phyloP scores from a whole-genome alignment of 805 yeast genomes.

The Candida khao-thaluensis region DNA sequence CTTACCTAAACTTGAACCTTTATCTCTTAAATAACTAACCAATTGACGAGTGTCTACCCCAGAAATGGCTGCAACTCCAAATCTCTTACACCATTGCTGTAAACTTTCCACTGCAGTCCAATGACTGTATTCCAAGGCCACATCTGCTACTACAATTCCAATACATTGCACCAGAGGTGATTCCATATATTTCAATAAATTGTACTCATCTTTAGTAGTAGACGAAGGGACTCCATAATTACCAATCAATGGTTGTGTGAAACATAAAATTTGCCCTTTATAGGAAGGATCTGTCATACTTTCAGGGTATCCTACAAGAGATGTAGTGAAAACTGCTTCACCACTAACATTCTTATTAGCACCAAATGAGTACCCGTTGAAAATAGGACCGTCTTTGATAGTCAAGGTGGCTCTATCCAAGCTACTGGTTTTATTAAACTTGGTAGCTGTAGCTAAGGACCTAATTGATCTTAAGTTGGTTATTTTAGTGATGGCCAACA shows the following conservation, averaged over 20 bases:
- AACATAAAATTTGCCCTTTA: conserved; percentile 92
- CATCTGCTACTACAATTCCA: conserved; percentile 95
- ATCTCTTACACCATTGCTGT: conserved; percentile 94
- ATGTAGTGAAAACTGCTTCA: conserved; percentile 97
- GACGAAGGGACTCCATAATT: conserved; percentile 97
- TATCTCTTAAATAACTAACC: conserved; percentile 90
- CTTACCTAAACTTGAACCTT: conserved; percentile 91
- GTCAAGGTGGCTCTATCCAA: conserved; percentile 86
- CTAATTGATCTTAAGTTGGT: neutral
- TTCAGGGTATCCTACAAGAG: conserved; percentile 97
- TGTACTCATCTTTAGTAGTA: conserved; percentile 74
- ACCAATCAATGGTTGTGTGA: conserved; percentile 96
- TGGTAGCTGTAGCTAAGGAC: conserved; percentile 35
- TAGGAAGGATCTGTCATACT: conserved; percentile 99
- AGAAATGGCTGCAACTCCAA: conserved; percentile 90
- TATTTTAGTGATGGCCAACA: conserved; percentile 2
- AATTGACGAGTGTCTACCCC: conserved; percentile 97
- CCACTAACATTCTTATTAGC: conserved; percentile 91
- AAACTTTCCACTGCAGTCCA: conserved; percentile 99
- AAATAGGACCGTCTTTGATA: conserved; percentile 89
- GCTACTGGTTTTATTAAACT: conserved; percentile 36
- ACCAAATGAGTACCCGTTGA: conserved; percentile 93
- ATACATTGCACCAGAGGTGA: conserved; percentile 88
- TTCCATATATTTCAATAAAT: conserved; percentile 86
- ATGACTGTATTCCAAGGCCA: conserved; percentile 93